Evolutionary conservation across 208 protist species (phyloP).

Genomic region (Crithidia fasciculata): DNA sequence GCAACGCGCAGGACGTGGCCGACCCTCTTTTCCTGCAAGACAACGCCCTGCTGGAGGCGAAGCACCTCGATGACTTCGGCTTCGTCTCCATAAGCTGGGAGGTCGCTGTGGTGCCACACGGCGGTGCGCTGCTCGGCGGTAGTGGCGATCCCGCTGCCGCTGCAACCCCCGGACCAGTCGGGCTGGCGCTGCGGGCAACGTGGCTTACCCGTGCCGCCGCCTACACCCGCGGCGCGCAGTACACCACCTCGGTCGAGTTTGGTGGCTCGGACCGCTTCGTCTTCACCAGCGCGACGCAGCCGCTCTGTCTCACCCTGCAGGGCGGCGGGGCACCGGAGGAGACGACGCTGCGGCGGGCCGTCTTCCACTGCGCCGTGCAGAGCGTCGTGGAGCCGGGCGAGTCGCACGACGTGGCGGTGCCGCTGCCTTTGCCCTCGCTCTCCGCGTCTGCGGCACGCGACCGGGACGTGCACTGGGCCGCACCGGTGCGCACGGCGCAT

Average conservation of each 20-base stretch:
- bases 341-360: slow-evolving; percentile 20
- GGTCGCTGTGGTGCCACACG: slow-evolving; percentile 65
- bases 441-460: slow-evolving; percentile 46
- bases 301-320: slow-evolving; percentile 40
- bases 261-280: slow-evolving; percentile 52
- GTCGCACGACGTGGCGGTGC: slow-evolving; percentile 61
- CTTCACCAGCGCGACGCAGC: slow-evolving; percentile 34
- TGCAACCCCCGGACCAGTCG: slow-evolving; percentile 52
- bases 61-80: slow-evolving; percentile 82
- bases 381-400: slow-evolving; percentile 44
- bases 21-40: slow-evolving; percentile 71
- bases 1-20: slow-evolving; percentile 57
- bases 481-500: slow-evolving; percentile 62
- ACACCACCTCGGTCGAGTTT: slow-evolving; percentile 82
- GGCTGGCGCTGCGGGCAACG: slow-evolving; percentile 67
- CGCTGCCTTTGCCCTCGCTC: slow-evolving; percentile 68
- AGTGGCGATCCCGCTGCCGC: background rate
- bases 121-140: slow-evolving; percentile 47
- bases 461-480: slow-evolving; percentile 77
- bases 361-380: slow-evolving; percentile 80
- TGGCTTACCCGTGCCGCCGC: slow-evolving; percentile 62
- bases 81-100: slow-evolving; percentile 79
- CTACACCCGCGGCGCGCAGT: slow-evolving; percentile 52
- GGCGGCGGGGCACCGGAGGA: slow-evolving; percentile 15
- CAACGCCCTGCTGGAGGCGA: slow-evolving; percentile 46